These are phyloP conservation scores for Coniosporium apollinis DNA, from an alignment of 495 filamentous ascomycete genomes.

Conservation along the genomic window DNA sequence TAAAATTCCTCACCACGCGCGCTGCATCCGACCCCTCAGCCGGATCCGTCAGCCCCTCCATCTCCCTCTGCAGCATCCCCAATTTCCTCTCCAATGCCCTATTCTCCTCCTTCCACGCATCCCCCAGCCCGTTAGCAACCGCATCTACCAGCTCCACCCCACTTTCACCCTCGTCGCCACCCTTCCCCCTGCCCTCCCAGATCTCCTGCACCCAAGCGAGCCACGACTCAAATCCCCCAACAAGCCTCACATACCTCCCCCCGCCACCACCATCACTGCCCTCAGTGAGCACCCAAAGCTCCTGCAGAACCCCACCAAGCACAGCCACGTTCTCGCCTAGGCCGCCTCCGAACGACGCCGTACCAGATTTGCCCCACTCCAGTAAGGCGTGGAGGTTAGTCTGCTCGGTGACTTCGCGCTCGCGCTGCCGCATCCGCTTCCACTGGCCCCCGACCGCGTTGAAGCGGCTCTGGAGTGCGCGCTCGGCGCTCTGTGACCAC, in stretches of 20 bases:
- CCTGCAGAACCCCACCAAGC: slow-evolving; percentile 8
- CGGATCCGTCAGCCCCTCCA: too few species aligned
- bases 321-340: slow-evolving; percentile 5
- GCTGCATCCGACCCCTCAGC: too few species aligned
- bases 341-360: slow-evolving; percentile 5
- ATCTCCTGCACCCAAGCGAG: too few species aligned
- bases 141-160: background rate
- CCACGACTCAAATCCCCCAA: slow-evolving; percentile 10
- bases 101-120: slow-evolving; percentile 8
- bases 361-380: slow-evolving; percentile 5
- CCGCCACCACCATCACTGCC: slow-evolving; percentile 1
- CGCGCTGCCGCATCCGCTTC: too few species aligned
- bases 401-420: slow-evolving; percentile 6
- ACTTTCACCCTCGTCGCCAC: background rate
- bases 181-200: too few species aligned
- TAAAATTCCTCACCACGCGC: too few species aligned
- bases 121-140: slow-evolving; percentile 6
- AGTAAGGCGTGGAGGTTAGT: slow-evolving; percentile 2
- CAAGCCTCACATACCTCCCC: slow-evolving; percentile 4
- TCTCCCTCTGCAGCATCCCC: slow-evolving; percentile 7
- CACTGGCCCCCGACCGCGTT: too few species aligned
- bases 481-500: slow-evolving; percentile 8
- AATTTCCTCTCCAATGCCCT: slow-evolving; percentile 10
- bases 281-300: slow-evolving; percentile 6
- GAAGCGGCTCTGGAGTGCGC: too few species aligned